phyloP scores from a whole-genome alignment of 768 basidiomycete genomes.

The Mycena sanguinolenta region DNA sequence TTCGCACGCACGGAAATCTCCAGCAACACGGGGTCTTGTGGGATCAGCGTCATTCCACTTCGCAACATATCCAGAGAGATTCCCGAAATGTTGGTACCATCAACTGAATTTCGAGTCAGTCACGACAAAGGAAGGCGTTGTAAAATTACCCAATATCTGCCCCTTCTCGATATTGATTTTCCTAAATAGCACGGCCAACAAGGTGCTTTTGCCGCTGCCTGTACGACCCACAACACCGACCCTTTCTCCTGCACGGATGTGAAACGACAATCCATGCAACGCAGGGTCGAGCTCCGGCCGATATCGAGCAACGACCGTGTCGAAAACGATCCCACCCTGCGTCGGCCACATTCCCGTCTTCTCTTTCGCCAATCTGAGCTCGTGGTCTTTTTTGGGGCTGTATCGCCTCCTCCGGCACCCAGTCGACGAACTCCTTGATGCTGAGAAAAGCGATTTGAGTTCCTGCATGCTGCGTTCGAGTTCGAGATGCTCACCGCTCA shows the following conservation, averaged over 20 bases:
- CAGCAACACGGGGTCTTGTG: constrained; percentile 19
- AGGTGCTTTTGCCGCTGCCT: constrained; percentile 22
- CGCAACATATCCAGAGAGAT: constrained; percentile 16
- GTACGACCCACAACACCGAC: constrained; percentile 19
- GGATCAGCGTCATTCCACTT: constrained; percentile 16
- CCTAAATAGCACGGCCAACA: constrained; percentile 15
- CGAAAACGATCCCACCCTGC: constrained; percentile 17
- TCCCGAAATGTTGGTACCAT: constrained; percentile 12
- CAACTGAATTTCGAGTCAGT: constrained; percentile 5
- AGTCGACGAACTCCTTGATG: constrained; percentile 21
- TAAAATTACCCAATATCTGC: background rate
- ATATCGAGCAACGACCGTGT: constrained; percentile 3
- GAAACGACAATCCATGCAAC: constrained; percentile 8
- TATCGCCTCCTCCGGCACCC: constrained; percentile 20
- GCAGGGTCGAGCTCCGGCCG: constrained; percentile 20
- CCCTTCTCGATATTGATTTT: constrained; percentile 23
- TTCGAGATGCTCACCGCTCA: constrained; percentile 13
- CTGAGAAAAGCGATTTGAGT: too few relatives aligned
- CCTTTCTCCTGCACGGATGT: constrained; percentile 13
- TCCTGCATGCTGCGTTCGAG: background rate
- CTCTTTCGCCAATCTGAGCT: background rate
- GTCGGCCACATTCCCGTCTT: constrained; percentile 2
- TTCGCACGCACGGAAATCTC: constrained; percentile 21
- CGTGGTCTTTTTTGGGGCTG: background rate
- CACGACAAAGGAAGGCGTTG: too few relatives aligned